A percentile compares a stretch with the other conserved stretches of the same genome.
Conservation (phyloP, 2,329 filamentous ascomycete genomes). For the Aureobasidium sp. region DNA sequence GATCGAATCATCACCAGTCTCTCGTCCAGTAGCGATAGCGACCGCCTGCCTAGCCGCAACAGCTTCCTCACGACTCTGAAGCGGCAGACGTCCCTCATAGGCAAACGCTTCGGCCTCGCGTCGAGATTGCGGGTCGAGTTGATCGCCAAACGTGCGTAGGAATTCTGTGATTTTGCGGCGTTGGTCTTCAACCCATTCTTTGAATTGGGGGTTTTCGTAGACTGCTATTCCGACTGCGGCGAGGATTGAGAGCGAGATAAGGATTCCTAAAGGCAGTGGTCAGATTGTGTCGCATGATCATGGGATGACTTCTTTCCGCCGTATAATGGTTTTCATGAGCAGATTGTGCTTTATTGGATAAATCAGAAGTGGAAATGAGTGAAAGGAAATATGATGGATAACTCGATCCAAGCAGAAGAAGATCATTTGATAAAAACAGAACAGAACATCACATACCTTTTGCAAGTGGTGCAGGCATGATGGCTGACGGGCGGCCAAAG, state of each 20-base stretch:
- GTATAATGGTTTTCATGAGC: no score
- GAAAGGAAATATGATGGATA: not conserved
- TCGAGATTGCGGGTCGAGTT: conserved; percentile 45
- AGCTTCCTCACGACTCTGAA: conserved; percentile 28
- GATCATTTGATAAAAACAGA: not conserved
- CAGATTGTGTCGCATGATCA: conserved; percentile 2
- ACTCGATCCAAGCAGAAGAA: not conserved
- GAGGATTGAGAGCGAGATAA: conserved; percentile 55
- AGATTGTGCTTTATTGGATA: not conserved
- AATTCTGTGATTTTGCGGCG: conserved; percentile 55
- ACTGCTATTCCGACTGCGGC: conserved; percentile 57
- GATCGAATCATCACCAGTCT: not conserved
- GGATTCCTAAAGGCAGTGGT: conserved; percentile 46
- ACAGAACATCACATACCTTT: conserved; percentile 11
- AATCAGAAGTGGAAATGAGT: not conserved
- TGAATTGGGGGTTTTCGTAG: conserved; percentile 57
- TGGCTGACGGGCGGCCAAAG: not conserved
- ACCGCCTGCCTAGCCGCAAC: conserved; percentile 27
- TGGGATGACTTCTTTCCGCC: not conserved
- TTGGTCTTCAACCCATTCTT: conserved; percentile 55
- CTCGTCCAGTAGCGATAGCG: conserved; percentile 29
- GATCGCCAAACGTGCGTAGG: conserved; percentile 53
- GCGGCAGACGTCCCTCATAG: conserved; percentile 28
- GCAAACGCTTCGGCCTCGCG: conserved; percentile 32
- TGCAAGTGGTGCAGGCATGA: conserved; percentile 13